phyloP scores from a whole-genome alignment of 108 stramenopile genomes.

The Nitzschia putrida region DNA sequence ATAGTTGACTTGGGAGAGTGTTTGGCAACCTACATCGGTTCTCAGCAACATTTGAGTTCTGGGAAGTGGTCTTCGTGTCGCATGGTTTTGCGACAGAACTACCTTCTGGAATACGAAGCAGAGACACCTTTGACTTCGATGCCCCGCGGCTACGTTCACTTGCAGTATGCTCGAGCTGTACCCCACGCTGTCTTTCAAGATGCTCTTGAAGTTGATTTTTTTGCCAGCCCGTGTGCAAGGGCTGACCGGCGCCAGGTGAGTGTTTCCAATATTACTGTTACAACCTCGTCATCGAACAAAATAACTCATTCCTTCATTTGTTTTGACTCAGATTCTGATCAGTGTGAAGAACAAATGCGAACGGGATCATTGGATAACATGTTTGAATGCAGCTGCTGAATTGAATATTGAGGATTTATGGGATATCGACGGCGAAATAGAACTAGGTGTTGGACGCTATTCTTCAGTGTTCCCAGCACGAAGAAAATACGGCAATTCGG shows the following conservation, averaged over 20 bases:
- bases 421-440: conserved; percentile 54
- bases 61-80: conserved; percentile 60
- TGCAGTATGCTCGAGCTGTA: conserved; percentile 57
- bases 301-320: no score
- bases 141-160: conserved; percentile 73
- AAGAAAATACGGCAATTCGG: conserved; percentile 23
- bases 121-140: conserved; percentile 23
- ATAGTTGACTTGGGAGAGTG: conserved; percentile 65
- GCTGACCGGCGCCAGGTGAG: conserved; percentile 61
- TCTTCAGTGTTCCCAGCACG: conserved; percentile 66
- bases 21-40: conserved; percentile 53
- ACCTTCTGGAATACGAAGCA: conserved; percentile 69
- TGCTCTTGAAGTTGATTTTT: conserved; percentile 74
- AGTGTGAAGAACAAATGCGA: conserved; percentile 56
- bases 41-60: conserved; percentile 19
- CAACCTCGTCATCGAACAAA: no score
- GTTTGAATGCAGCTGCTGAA: conserved; percentile 60
- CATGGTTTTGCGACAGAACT: conserved; percentile 74
- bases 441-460: conserved; percentile 71
- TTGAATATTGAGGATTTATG: conserved; percentile 67
- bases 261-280: not conserved
- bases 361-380: conserved; percentile 66
- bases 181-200: conserved; percentile 57
- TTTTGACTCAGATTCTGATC: conserved; percentile 56
- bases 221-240: conserved; percentile 72